Evolutionary conservation across 1,139 yeast species (phyloP).

Genomic region (Kluyveromyces sp.): DNA sequence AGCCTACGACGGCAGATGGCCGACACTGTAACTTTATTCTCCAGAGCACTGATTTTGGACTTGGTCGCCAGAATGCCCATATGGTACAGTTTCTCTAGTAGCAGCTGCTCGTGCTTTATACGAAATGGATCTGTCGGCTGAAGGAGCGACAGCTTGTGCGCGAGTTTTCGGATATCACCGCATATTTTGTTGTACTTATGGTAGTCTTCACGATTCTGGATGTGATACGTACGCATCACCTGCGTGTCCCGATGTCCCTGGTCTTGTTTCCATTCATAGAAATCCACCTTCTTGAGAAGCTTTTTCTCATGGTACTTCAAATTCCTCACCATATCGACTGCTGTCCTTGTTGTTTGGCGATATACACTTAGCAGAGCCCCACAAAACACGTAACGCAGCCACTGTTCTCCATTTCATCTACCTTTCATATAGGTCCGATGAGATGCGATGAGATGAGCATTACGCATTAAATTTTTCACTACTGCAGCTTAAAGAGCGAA

Average conservation of each 20-base stretch:
- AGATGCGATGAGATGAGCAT: conserved; percentile 12
- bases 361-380: too few species aligned
- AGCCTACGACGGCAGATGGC: conserved; percentile 87
- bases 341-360: conserved; percentile 1
- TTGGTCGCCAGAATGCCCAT: conserved; percentile 85
- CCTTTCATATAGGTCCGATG: background rate
- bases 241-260: conserved; percentile 91
- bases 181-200: conserved; percentile 87
- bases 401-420: background rate
- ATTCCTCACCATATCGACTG: conserved; percentile 69
- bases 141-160: conserved; percentile 74
- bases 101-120: conserved; percentile 75
- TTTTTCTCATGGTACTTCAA: conserved; percentile 94
- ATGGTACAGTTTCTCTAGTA: conserved; percentile 75
- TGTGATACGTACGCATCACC: conserved; percentile 89
- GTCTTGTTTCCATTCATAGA: conserved; percentile 96
- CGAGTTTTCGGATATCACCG: conserved; percentile 82
- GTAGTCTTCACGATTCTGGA: conserved; percentile 92
- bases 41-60: conserved; percentile 88
- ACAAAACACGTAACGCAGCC: background rate
- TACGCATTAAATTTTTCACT: conserved; percentile 4
- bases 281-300: conserved; percentile 89
- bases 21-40: conserved; percentile 84
- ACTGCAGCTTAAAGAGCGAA: too few species aligned
- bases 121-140: conserved; percentile 84